Evolutionary conservation across 129 eudicot genomes (phyloP).

Genomic region (Apium graveolens): DNA sequence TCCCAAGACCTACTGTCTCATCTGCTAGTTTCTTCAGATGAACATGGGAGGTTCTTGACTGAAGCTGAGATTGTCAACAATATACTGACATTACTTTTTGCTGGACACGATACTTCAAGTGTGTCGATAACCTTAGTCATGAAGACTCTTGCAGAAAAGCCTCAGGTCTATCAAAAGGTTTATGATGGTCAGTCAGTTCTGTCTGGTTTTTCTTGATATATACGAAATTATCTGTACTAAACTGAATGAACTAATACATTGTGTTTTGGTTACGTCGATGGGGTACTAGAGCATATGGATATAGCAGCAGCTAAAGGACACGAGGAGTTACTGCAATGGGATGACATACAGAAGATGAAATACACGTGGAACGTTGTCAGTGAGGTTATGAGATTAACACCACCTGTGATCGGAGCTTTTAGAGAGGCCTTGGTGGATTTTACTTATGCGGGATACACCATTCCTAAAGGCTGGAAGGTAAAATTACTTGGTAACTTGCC

Average conservation of each 20-base stretch:
- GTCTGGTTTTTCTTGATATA: background rate
- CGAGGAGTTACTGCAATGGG: constrained; percentile 7
- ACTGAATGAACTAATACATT: background rate
- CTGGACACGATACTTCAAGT: constrained; percentile 16
- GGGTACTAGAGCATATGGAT: background rate
- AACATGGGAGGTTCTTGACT: constrained; percentile 11
- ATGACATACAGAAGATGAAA: constrained; percentile 15
- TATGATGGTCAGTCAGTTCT: constrained; percentile 8
- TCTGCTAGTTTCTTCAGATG: constrained; percentile 15
- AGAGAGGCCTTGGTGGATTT: constrained; percentile 13
- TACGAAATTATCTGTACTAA: background rate
- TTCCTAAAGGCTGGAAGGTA: constrained; percentile 14
- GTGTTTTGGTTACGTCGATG: background rate
- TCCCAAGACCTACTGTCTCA: constrained; percentile 26
- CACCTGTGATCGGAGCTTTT: constrained; percentile 6
- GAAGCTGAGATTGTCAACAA: constrained; percentile 20
- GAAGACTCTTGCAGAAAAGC: constrained; percentile 18
- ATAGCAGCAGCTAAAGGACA: constrained; percentile 9
- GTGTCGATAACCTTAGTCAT: constrained; percentile 14
- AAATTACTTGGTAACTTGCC: background rate
- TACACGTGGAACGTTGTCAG: constrained; percentile 12
- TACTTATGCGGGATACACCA: constrained; percentile 10
- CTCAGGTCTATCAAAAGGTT: constrained; percentile 17
- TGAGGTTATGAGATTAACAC: constrained; percentile 5
- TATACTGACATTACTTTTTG: constrained; percentile 16